Base-by-base conservation (phyloP, 2,329 filamentous ascomycete genomes). In the Ascochyta lentis region DNA sequence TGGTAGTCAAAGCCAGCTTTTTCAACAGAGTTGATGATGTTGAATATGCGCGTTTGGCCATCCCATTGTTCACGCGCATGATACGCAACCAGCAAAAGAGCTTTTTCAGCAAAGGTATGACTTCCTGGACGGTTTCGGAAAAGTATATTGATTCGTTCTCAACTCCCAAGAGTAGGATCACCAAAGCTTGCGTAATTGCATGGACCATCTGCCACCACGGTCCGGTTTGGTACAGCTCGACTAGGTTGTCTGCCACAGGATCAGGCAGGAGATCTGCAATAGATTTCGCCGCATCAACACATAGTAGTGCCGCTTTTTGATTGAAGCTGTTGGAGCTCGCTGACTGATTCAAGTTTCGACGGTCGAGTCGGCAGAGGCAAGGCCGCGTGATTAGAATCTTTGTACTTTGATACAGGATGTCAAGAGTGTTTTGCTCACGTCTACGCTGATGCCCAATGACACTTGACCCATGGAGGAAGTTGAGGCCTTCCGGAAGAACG, bases 121-220 rank as follows among this genome's bases (percentile, higher is more conserved):
- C 58, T 8, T 67, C 59, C 9, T 70, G 61, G 2, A 53, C 52
- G 24, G 71, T 64, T 2, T 63, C 38, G 5, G 64, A 58, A 43
- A 66, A 50, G 24, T 55, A 16, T 3, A 47, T 47, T 4, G 59
- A 43, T 15, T 68, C 60, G 44, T 70, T 70, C 9, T 69, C 70
- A 6, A 78, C 48, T 51, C 77, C 76, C 6, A 76, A 66, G 54
- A 78, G 64, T 12, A 78, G 61, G 24, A 78, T 58, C 2, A 70
- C 64, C 4, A 72, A 61, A 6, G 75, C 71, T 61, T 78, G 77
- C 65, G 77, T 74, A 12, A 79, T 63, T 10, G 51, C 34, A 23
- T 62, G 53, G 2, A 51, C 56, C n/a, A 75, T 60, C 15, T 68
- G 72, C 75, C 76, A 78, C 76, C 76, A 78, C 4, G 77, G 76